Evolutionary conservation across 768 basidiomycete genomes (phyloP).

Genomic region (Cyclocybe aegerita): DNA sequence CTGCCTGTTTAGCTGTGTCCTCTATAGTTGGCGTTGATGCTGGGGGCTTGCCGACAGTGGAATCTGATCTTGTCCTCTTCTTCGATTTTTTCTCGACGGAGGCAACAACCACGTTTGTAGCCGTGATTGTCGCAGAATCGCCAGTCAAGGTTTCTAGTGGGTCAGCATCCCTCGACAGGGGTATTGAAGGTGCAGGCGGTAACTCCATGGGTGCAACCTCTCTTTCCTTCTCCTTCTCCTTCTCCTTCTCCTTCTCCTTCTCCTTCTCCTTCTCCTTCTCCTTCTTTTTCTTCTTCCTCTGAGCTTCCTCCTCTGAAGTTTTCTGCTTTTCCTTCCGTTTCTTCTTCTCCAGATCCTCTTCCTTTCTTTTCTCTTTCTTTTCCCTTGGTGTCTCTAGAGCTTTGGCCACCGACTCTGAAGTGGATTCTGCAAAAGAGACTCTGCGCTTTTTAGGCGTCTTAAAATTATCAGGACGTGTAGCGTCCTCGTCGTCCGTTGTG

Average conservation of each 20-base stretch:
- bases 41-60: not conserved
- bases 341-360: constrained; percentile 1
- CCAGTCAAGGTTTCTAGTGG: not conserved
- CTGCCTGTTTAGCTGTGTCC: not conserved
- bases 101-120: not conserved
- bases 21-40: not conserved
- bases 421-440: constrained; percentile 18
- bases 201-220: not conserved
- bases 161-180: too few relatives aligned
- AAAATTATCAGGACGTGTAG: constrained; percentile 1
- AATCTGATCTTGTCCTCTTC: constrained; percentile 4
- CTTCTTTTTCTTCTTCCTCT: constrained; percentile 6
- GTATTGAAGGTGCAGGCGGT: too few relatives aligned
- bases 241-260: constrained; percentile 8
- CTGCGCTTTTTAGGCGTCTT: constrained; percentile 15
- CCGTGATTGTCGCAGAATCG: not conserved
- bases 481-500: not conserved
- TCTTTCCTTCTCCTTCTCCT: constrained; percentile 15
- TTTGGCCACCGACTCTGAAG: not conserved
- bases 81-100: constrained; percentile 10
- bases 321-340: not conserved
- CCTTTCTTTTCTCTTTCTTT: not conserved
- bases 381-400: not conserved
- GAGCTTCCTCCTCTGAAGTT: not conserved
- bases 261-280: constrained; percentile 8